Evolutionary conservation across 805 yeast species (phyloP).

Genomic region (Pichia scutulata): DNA sequence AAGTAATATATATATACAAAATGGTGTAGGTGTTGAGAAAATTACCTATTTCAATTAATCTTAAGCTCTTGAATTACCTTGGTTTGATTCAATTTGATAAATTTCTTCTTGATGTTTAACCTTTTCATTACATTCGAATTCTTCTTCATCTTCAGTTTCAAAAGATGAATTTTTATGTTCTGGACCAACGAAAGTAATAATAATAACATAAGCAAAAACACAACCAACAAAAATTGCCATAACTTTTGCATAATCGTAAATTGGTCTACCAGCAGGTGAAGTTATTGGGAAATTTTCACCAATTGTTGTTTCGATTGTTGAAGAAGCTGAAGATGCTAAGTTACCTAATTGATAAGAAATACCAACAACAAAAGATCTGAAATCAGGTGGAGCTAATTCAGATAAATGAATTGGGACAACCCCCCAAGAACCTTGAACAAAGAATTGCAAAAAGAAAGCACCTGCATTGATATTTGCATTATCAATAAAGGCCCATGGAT

Average conservation of each 20-base stretch:
- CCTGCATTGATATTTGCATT: constrained; percentile 47
- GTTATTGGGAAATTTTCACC: constrained; percentile 46
- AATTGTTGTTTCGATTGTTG: constrained; percentile 60
- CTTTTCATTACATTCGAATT: constrained; percentile 12
- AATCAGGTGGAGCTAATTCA: constrained; percentile 56
- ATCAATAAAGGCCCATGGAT: constrained; percentile 52
- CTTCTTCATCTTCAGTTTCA: constrained; percentile 15
- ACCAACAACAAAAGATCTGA: constrained; percentile 57
- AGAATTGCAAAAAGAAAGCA: constrained; percentile 53
- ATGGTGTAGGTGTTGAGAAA: neutral
- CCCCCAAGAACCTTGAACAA: constrained; percentile 68
- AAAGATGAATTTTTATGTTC: constrained; percentile 36
- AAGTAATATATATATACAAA: neutral
- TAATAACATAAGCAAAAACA: constrained; percentile 45
- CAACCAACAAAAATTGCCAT: constrained; percentile 65
- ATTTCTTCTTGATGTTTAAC: constrained; percentile 12
- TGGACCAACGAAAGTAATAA: constrained; percentile 51
- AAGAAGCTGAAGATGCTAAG: constrained; percentile 56
- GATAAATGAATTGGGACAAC: constrained; percentile 55
- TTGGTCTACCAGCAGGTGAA: constrained; percentile 22
- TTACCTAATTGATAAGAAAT: constrained; percentile 63
- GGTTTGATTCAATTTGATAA: constrained; percentile 4
- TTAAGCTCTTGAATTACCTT: constrained; percentile 5
- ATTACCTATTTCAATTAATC: neutral
- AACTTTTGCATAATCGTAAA: constrained; percentile 47